A percentile compares a stretch with the other conserved stretches of the same genome.
These are phyloP conservation scores for Colletotrichum somersetense DNA, from an alignment of 2,329 filamentous ascomycete species.

Conservation along the genomic window DNA sequence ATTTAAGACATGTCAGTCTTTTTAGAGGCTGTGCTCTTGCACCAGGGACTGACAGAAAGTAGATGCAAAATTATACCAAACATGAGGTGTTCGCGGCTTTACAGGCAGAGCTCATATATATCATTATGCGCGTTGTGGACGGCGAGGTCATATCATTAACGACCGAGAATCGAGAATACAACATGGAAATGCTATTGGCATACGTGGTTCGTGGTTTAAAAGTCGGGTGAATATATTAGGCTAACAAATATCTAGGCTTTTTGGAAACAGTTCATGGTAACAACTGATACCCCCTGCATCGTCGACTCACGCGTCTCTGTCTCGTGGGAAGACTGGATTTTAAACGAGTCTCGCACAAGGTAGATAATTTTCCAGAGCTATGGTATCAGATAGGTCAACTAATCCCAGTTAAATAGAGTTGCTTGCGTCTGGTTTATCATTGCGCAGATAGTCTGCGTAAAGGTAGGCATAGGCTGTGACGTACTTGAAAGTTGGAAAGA, in stretches of 20 bases:
- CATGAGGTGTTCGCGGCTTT: conserved; percentile 27
- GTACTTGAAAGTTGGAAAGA: conserved; percentile 26
- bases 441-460: conserved; percentile 28
- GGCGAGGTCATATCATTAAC: background rate
- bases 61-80: conserved; percentile 12
- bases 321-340: conserved; percentile 33
- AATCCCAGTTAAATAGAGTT: background rate
- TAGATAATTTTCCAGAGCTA: background rate
- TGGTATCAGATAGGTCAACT: background rate
- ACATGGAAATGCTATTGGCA: conserved; percentile 23
- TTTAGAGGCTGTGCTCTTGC: background rate
- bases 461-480: conserved; percentile 9
- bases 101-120: conserved; percentile 36
- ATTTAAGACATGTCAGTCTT: conserved; percentile 15
- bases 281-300: background rate
- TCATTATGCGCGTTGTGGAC: conserved; percentile 37
- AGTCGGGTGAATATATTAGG: too few species aligned
- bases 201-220: conserved; percentile 14
- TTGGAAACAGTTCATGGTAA: conserved; percentile 14
- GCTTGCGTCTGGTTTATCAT: conserved; percentile 33
- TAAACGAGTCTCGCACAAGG: conserved; percentile 30
- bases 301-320: background rate
- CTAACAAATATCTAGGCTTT: background rate
- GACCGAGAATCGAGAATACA: conserved; percentile 12
- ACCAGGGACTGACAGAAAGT: background rate